These are phyloP conservation scores for Ceratobasidium sp. DNA, from an alignment of 1,284 basidiomycete genomes.

Conservation along the genomic window DNA sequence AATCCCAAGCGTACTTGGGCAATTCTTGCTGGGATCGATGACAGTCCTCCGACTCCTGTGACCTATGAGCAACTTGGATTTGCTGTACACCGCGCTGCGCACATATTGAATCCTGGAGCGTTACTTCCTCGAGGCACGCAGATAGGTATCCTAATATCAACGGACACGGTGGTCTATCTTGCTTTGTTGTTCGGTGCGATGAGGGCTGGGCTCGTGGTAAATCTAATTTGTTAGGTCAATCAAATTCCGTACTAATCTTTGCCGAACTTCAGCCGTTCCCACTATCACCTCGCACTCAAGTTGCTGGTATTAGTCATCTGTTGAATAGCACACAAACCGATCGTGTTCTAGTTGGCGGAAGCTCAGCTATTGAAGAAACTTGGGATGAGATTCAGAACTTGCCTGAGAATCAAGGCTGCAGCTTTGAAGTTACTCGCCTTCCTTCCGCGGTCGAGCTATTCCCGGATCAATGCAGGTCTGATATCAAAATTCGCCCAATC, in stretches of 20 bases:
- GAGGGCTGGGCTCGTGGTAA: conserved; percentile 38
- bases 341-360: conserved; percentile 4
- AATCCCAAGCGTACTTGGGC: conserved; percentile 29
- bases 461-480: neutral
- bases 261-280: conserved; percentile 17
- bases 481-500: neutral
- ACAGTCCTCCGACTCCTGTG: neutral
- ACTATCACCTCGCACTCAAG: conserved; percentile 28
- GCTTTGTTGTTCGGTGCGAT: conserved; percentile 30
- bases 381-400: neutral
- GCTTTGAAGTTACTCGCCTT: neutral
- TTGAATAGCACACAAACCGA: conserved; percentile 7
- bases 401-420: neutral
- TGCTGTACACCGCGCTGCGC: conserved; percentile 35
- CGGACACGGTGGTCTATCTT: conserved; percentile 21
- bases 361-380: neutral
- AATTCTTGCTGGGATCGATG: neutral
- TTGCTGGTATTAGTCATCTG: conserved; percentile 24
- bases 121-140: conserved; percentile 22
- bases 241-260: too few species aligned
- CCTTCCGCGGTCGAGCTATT: neutral
- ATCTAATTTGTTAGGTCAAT: neutral
- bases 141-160: conserved; percentile 15
- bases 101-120: conserved; percentile 30
- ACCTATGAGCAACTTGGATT: conserved; percentile 23